Percentiles rank a stretch among this genome's conserved stretches.
Evolutionary conservation across 2,329 filamentous ascomycete genomes (phyloP).

Genomic region (Arthrobotrys sphaeroides): DNA sequence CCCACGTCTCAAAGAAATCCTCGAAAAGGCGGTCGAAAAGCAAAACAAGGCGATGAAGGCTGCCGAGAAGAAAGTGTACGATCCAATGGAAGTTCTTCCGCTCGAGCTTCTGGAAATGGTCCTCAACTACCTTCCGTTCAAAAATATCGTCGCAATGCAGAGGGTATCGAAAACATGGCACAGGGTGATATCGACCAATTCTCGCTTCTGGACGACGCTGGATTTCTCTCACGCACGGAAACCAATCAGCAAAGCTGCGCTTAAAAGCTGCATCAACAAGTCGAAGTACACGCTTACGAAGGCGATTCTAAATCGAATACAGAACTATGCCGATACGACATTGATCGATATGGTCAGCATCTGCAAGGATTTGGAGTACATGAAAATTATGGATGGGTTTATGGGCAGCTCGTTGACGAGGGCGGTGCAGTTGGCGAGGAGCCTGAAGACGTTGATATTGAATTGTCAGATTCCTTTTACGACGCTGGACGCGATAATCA

Average conservation of each 20-base stretch:
- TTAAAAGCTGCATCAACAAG: constrained; percentile 53
- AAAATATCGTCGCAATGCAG: constrained; percentile 60
- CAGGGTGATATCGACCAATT: constrained; percentile 62
- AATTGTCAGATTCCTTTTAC: constrained; percentile 51
- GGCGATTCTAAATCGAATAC: constrained; percentile 37
- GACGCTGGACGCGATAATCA: constrained; percentile 50
- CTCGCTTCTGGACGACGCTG: constrained; percentile 64
- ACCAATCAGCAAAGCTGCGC: constrained; percentile 59
- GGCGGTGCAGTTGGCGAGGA: constrained; percentile 43
- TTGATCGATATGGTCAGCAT: constrained; percentile 45
- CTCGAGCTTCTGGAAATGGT: constrained; percentile 65
- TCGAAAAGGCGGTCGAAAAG: constrained; percentile 63
- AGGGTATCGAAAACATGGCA: constrained; percentile 65
- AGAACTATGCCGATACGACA: constrained; percentile 35
- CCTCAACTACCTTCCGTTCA: constrained; percentile 63
- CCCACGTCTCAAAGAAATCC: constrained; percentile 60
- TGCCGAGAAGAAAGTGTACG: constrained; percentile 60
- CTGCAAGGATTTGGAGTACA: constrained; percentile 49
- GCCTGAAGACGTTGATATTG: constrained; percentile 53
- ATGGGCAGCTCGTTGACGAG: constrained; percentile 42
- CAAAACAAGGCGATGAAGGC: constrained; percentile 62
- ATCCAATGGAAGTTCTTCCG: constrained; percentile 65
- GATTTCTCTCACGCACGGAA: constrained; percentile 63
- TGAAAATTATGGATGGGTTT: constrained; percentile 42
- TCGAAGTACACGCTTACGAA: constrained; percentile 52